Evolutionary conservation across 2,329 filamentous ascomycete genomes (phyloP).

Genomic region (Pseudodiploospora longispora): DNA sequence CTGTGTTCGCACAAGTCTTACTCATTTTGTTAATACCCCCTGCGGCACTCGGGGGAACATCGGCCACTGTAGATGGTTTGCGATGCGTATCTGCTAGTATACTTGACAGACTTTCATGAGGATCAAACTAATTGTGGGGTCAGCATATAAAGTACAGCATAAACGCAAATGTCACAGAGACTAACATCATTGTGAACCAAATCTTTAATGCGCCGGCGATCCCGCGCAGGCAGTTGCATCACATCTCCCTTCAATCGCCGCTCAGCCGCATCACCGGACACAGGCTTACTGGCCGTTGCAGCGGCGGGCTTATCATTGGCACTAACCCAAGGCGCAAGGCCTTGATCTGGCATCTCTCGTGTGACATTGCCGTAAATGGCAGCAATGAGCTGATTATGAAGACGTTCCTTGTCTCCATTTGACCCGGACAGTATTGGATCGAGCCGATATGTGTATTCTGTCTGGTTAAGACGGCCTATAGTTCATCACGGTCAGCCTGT

Average conservation of each 20-base stretch:
- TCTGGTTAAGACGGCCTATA: conserved; percentile 54
- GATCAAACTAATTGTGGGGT: conserved; percentile 38
- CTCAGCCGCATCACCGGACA: conserved; percentile 58
- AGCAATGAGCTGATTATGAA: conserved; percentile 61
- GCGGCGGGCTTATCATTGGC: conserved; percentile 59
- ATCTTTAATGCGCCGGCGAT: conserved; percentile 60
- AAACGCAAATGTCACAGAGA: conserved; percentile 7
- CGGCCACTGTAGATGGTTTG: conserved; percentile 39
- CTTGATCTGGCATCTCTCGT: conserved; percentile 59
- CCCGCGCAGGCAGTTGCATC: conserved; percentile 60
- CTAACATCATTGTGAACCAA: conserved; percentile 53
- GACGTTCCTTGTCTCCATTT: conserved; percentile 51
- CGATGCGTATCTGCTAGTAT: conserved; percentile 45
- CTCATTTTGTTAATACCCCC: conserved; percentile 74
- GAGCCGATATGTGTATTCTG: conserved; percentile 50
- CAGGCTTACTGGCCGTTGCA: conserved; percentile 50
- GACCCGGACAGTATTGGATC: conserved; percentile 51
- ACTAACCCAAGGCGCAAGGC: conserved; percentile 63
- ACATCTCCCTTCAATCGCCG: conserved; percentile 59
- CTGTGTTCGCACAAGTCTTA: conserved; percentile 34
- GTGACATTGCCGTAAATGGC: conserved; percentile 63
- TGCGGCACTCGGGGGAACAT: conserved; percentile 57
- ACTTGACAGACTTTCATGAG: conserved; percentile 43
- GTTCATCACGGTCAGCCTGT: no score
- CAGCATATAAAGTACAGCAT: conserved; percentile 6